Evolutionary conservation across 2,329 filamentous ascomycete genomes (phyloP).

Genomic region (Fusarium camptoceras): DNA sequence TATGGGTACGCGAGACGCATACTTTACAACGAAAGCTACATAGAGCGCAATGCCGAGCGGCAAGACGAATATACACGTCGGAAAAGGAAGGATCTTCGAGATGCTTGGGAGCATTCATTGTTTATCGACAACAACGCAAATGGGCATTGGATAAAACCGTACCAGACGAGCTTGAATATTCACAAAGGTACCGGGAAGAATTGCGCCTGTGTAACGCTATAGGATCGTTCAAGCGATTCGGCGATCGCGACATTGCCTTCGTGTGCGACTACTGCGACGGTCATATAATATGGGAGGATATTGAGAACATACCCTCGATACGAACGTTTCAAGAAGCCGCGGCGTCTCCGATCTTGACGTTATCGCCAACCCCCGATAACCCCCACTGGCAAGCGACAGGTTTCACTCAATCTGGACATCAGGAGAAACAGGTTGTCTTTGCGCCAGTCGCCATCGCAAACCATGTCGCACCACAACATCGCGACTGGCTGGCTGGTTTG

Average conservation of each 20-base stretch:
- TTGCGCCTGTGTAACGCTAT: constrained; percentile 63
- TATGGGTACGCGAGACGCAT: constrained; percentile 67
- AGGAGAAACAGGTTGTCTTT: constrained; percentile 65
- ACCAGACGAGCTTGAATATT: constrained; percentile 50
- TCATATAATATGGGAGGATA: constrained; percentile 68
- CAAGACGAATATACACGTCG: constrained; percentile 65
- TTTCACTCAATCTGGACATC: constrained; percentile 53
- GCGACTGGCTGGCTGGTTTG: constrained; percentile 64
- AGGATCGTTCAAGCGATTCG: constrained; percentile 68
- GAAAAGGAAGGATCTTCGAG: constrained; percentile 61
- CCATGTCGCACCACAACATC: constrained; percentile 62
- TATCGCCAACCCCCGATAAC: constrained; percentile 46
- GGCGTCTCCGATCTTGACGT: constrained; percentile 36
- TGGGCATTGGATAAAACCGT: constrained; percentile 45
- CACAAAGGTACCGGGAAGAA: constrained; percentile 59
- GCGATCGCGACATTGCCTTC: constrained; percentile 66
- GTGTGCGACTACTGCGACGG: constrained; percentile 73
- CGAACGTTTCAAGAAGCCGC: constrained; percentile 51
- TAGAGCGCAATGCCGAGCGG: constrained; percentile 68
- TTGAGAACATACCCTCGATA: constrained; percentile 63
- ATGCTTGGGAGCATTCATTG: constrained; percentile 68
- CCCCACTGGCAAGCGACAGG: constrained; percentile 66
- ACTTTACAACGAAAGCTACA: constrained; percentile 64
- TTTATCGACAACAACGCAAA: constrained; percentile 62
- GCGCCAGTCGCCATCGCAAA: constrained; percentile 69